Percentiles rank a stretch among this genome's conserved stretches.
Evolutionary conservation across 106 monocot genomes (phyloP).

Genomic region (Platanthera guangdongensis): DNA sequence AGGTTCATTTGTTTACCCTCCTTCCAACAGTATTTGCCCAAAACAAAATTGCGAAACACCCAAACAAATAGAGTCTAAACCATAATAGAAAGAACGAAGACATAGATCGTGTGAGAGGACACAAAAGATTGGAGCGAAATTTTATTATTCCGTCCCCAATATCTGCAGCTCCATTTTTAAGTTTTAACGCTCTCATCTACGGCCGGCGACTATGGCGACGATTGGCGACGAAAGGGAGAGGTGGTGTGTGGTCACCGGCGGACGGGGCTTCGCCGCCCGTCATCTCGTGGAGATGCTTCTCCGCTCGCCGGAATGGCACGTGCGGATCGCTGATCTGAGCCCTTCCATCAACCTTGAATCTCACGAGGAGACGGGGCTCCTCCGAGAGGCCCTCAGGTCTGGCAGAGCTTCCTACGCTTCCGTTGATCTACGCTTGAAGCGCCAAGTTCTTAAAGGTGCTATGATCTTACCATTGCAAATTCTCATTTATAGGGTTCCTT

Average conservation of each 20-base stretch:
- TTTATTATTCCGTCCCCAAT: too few relatives aligned
- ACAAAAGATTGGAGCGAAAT: too few relatives aligned
- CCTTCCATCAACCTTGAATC: slow-evolving; percentile 63
- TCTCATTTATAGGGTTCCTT: not conserved
- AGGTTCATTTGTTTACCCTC: too few relatives aligned
- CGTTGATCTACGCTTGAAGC: slow-evolving; percentile 66
- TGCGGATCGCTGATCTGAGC: slow-evolving; percentile 73
- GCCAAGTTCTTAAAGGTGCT: slow-evolving; percentile 66
- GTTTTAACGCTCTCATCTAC: too few relatives aligned
- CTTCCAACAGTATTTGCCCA: too few relatives aligned
- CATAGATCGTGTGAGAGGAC: too few relatives aligned
- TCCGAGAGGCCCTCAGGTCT: slow-evolving; percentile 45
- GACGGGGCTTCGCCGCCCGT: slow-evolving; percentile 85
- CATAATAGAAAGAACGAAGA: too few relatives aligned
- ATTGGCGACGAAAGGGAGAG: slow-evolving; percentile 24
- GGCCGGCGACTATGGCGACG: slow-evolving; percentile 4
- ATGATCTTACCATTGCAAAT: not conserved
- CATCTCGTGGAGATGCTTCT: slow-evolving; percentile 91
- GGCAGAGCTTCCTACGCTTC: slow-evolving; percentile 73
- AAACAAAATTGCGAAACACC: too few relatives aligned
- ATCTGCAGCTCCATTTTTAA: too few relatives aligned
- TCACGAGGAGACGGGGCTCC: slow-evolving; percentile 43
- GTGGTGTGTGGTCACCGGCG: slow-evolving; percentile 89
- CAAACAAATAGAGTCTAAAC: too few relatives aligned
- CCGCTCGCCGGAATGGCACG: slow-evolving; percentile 52